Evolutionary conservation across 2,329 filamentous ascomycete genomes (phyloP), one percentile per base, ranked within the genome.

Genomic region (Amauroascus verrucosus): DNA sequence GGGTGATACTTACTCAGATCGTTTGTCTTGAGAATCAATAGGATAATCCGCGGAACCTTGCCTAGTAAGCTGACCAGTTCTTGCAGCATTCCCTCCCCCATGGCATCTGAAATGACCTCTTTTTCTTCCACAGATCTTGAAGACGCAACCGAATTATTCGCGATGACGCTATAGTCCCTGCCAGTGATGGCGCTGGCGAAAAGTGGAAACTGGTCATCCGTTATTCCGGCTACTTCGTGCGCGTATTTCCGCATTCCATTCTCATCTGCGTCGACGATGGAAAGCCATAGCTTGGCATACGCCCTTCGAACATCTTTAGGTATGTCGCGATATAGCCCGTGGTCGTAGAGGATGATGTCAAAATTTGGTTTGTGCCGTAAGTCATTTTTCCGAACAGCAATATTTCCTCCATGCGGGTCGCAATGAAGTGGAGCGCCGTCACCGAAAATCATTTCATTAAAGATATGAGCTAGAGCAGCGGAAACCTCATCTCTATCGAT

Each of bases 401-500:
- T 85, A 65, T 98, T 98, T 44, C 93, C 93, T 46, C 90, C 93
- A 65, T 98, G 93, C 0, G 93, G 93, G 65, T 98, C 93, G 71
- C 93, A 98, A 72, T 98, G 93, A 37, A 98, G 74, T 0, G 93
- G 89, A 0, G 91, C 91, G 55, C 84, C 79, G 50, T 84, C 80
- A 47, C 91, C 90, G 60, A 98, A 98, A 61, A 98, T 96, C 93
- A 98, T 98, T 67, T 97, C 90, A 74, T 98, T 98, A 78, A 98
- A 98, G 55, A 98, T 88, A 55, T 84, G 83, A 0, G 93, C 85
- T 3, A 98, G 76, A 0, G 89, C 86, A 1, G 91, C 90, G 0
- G 90, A 95, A 4, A 98, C 93, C 69, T 97, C 91, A 65, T 97
- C 93, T 18, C 93, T 83, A 68, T 95, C 88, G 65, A 98, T 98